Evolutionary conservation across 2,329 filamentous ascomycete genomes (phyloP).

Genomic region (Arthrobotrys iridis): DNA sequence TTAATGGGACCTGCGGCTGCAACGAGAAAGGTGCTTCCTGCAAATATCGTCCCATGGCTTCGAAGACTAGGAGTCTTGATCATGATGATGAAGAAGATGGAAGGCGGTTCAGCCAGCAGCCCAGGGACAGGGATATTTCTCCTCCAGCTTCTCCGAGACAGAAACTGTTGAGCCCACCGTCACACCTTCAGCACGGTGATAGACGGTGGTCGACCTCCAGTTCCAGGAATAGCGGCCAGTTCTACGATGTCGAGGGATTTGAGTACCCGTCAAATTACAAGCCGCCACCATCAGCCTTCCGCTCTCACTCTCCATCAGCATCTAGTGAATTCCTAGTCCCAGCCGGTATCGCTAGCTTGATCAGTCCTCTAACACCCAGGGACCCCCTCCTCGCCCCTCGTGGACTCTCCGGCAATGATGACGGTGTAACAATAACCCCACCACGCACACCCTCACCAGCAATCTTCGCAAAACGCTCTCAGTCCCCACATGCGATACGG

Average conservation of each 20-base stretch:
- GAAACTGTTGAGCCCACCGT: constrained; percentile 13
- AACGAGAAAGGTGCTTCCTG: constrained; percentile 42
- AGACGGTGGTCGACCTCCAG: constrained; percentile 32
- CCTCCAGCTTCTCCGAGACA: constrained; percentile 44
- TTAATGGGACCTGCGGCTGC: constrained; percentile 34
- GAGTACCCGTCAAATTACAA: constrained; percentile 49
- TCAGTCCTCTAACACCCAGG: constrained; percentile 34
- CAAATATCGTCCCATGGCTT: constrained; percentile 23
- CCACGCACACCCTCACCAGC: constrained; percentile 35
- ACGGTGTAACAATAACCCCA: constrained; percentile 42
- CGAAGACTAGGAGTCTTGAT: neutral
- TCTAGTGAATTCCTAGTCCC: constrained; percentile 41
- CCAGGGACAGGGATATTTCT: constrained; percentile 19
- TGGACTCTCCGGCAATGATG: constrained; percentile 28
- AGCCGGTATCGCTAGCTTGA: constrained; percentile 31
- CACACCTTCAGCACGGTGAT: neutral
- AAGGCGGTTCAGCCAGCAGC: neutral
- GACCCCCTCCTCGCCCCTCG: constrained; percentile 24
- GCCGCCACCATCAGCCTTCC: constrained; percentile 47
- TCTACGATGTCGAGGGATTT: constrained; percentile 48
- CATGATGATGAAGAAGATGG: constrained; percentile 12
- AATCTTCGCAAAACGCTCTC: constrained; percentile 19
- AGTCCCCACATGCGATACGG: constrained; percentile 17
- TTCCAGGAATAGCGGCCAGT: constrained; percentile 27
- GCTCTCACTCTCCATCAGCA: constrained; percentile 39